Percentiles rank a stretch among this genome's conserved stretches.
Evolutionary conservation across 1,139 yeast genomes (phyloP).

Genomic region (Pichia sp.): DNA sequence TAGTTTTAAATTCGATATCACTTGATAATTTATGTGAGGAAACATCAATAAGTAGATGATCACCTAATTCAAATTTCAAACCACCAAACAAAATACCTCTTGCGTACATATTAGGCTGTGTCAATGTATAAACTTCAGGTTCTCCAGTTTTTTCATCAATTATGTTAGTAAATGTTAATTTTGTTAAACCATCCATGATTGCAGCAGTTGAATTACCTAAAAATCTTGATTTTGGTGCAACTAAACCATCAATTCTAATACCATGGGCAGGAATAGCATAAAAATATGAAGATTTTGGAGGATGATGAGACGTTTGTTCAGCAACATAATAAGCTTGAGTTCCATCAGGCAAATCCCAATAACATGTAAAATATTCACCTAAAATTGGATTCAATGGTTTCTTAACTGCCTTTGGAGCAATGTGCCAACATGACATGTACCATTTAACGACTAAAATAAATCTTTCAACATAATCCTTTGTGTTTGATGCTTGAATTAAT

Average conservation of each 20-base stretch:
- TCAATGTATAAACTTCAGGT: constrained; percentile 64
- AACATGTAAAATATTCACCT: constrained; percentile 85
- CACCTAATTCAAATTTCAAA: constrained; percentile 85
- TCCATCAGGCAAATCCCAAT: constrained; percentile 76
- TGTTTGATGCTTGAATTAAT: constrained; percentile 59
- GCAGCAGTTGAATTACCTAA: constrained; percentile 96
- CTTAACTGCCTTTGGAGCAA: constrained; percentile 96
- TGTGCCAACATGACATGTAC: constrained; percentile 96
- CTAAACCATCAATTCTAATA: constrained; percentile 83
- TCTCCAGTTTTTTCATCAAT: constrained; percentile 37
- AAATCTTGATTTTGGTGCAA: constrained; percentile 81
- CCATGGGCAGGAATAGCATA: constrained; percentile 75
- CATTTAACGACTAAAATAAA: constrained; percentile 72
- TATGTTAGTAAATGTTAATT: constrained; percentile 62
- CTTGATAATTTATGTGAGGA: constrained; percentile 55
- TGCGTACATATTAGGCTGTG: constrained; percentile 95
- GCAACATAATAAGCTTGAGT: constrained; percentile 74
- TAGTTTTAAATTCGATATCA: constrained; percentile 88
- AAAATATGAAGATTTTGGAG: constrained; percentile 95
- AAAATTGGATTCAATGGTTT: constrained; percentile 92
- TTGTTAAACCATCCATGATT: constrained; percentile 88
- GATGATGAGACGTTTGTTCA: constrained; percentile 96
- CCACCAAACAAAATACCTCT: constrained; percentile 89
- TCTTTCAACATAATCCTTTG: constrained; percentile 55
- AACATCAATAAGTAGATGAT: constrained; percentile 73